Percentiles rank a stretch among this genome's conserved stretches.
Evolutionary conservation across 2,329 filamentous ascomycete species (phyloP).

Genomic region (Neopestalotiopsis sp.): DNA sequence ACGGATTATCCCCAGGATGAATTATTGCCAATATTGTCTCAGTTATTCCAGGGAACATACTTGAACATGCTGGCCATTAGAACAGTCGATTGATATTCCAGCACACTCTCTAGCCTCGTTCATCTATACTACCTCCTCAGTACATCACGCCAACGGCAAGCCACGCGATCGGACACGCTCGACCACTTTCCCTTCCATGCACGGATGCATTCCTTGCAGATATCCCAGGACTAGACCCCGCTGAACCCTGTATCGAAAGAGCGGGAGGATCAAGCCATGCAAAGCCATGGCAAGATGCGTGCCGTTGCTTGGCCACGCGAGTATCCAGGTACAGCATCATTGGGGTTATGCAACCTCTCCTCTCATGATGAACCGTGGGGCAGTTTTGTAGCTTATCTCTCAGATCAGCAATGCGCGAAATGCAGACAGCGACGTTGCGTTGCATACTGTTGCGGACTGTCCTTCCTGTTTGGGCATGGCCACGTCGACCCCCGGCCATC

Average conservation of each 20-base stretch:
- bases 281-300: not conserved
- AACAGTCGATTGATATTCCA: not conserved
- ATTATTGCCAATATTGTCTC: not conserved
- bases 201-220: not conserved
- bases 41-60: not conserved
- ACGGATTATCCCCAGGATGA: not conserved
- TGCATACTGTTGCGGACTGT: not conserved
- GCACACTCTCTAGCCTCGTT: not conserved
- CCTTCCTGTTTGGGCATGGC: conserved; percentile 6
- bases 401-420: not conserved
- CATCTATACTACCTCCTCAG: not conserved
- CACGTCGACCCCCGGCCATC: not conserved
- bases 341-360: not conserved
- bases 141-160: not conserved
- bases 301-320: not conserved
- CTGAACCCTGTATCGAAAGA: not conserved
- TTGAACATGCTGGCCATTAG: not conserved
- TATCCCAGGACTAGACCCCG: not conserved
- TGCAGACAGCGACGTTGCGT: not conserved
- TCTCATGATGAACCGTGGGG: not conserved
- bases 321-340: not conserved
- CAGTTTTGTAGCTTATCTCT: not conserved
- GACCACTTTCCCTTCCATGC: not conserved
- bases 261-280: not conserved
- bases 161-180: not conserved